Percentiles rank a stretch among this genome's conserved stretches.
phyloP scores from a whole-genome alignment of 2,329 filamentous ascomycete genomes.

The Proliferodiscus dingleyae region DNA sequence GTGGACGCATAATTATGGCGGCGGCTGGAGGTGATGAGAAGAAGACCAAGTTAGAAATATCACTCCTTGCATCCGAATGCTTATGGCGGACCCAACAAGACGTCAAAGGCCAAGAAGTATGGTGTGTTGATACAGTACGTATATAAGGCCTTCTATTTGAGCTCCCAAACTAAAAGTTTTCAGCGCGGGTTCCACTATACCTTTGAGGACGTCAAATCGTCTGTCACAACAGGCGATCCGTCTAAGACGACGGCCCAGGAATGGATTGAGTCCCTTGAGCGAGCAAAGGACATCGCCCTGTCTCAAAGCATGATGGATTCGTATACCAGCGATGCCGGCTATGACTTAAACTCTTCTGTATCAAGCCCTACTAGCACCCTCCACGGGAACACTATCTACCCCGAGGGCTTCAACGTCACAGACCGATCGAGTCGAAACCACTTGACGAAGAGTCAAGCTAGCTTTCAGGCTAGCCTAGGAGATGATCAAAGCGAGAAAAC shows the following conservation, averaged over 20 bases:
- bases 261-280: conserved; percentile 86
- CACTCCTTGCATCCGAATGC: conserved; percentile 70
- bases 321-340: conserved; percentile 62
- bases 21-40: conserved; percentile 94
- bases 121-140: conserved; percentile 91
- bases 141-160: conserved; percentile 1
- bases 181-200: conserved; percentile 81
- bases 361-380: conserved; percentile 72
- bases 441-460: conserved; percentile 54
- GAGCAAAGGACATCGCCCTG: conserved; percentile 77
- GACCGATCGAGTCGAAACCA: conserved; percentile 53
- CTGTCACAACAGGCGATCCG: conserved; percentile 52
- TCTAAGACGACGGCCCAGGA: conserved; percentile 72
- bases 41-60: conserved; percentile 86
- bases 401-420: conserved; percentile 46
- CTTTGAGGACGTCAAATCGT: conserved; percentile 87
- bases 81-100: conserved; percentile 77
- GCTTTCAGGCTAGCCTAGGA: conserved; percentile 38
- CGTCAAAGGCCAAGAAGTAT: conserved; percentile 80
- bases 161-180: conserved; percentile 14
- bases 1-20: conserved; percentile 82
- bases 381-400: conserved; percentile 51
- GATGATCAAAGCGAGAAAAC: conserved; percentile 32
- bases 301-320: conserved; percentile 64
- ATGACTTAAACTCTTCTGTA: conserved; percentile 65